Evolutionary conservation across 225 moss, liverwort and hornwort species (phyloP), one percentile per base, ranked within the genome.

Genomic region (Climacium dendroides): DNA sequence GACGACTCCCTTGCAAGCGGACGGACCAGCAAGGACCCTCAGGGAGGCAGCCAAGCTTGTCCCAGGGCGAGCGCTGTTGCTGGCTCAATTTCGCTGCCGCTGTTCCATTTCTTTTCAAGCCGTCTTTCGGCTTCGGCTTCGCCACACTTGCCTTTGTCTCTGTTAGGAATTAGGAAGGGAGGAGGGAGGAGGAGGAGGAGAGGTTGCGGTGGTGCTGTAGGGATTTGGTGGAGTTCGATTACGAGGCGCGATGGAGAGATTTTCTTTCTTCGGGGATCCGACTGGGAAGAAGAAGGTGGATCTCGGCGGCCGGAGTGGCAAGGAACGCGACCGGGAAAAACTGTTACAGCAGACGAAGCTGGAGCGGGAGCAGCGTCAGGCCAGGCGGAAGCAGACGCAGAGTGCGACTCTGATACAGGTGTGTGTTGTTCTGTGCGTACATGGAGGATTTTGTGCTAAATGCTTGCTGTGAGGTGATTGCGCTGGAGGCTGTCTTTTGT

Each of bases 271-370:
- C 22, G 98, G 98, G 87, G 98, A 99, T 95, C 95, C 97, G 79
- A 91, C 94, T 58, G 90, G 93, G 87, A 96, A 96, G 98, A 97
- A 95, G 95, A 99, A 95, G 89, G 98, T 99, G 84, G 98, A 97
- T 93, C 95, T 99, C 59, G 96, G 98, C 74, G 98, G 98, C 59
- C 93, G 97, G 79, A 97, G 98, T 85, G 96, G 90, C 84, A 99
- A 96, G 90, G 98, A 99, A 76, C 95, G 94, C 29, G 97, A 99
- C 90, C 90, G 98, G 83, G 95, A 94, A 66, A 99, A 96, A 83
- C 87, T 97, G 78, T 85, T 99, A 76, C 94, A 91, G 89, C 95
- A 95, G 91, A 92, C 96, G 58, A 96, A 94, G 82, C 87, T 93
- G 57, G 95, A 99, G 87, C 93, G 98, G 61, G 98, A 99, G 89